Evolutionary conservation across 305 asterid species (phyloP), one percentile per base, ranked within the genome.

Genomic region (Fraxinus angustifolia): DNA sequence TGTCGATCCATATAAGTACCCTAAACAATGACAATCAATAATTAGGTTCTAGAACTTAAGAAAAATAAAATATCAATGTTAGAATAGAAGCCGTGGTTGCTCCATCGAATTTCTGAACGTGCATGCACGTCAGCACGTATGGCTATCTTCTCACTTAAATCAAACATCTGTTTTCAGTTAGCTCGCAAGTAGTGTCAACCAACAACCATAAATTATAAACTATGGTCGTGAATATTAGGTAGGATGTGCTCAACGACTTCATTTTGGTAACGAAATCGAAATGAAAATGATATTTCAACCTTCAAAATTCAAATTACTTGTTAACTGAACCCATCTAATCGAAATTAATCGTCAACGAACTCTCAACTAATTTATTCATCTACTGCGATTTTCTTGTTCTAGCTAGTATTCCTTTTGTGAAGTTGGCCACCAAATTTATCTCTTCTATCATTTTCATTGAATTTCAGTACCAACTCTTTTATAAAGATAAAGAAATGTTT

Each of bases 381-480:
- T 62, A 62, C 30, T 23, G 72, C 33, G 26, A 62, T 30, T 70
- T 70, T 70, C 75, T 70, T 70, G 42, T 70, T 3, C 42, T 30
- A 68, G 40, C 38, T 56, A 17, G n/a, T 75, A 2, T 0, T 23
- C 40, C 38, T 12, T 19, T 10, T 11, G 6, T 30, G 74, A 28
- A 65, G 17, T 42, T 76, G 81, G 78, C 68, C 36, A 86, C 80
- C 83, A 70, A 70, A 70, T 70, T 14, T 73, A 73, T 53, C 62
- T 36, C 84, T 30, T 38, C 30, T 34, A 60, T 87, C 87, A 67
- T 75, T 83, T 79, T 81, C 86, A 34, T 82, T 72, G 80, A 73
- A 78, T 23, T 42, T 71, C 71, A 6, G 40, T 53, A 38, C 82
- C 83, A 48, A 78, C 77, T 71, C 76, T 45, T 53, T 70, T 71